A percentile compares a stretch with the other conserved stretches of the same genome.
phyloP scores from a whole-genome alignment of 345 rosid genomes.

The Eucalyptus tenuipes region DNA sequence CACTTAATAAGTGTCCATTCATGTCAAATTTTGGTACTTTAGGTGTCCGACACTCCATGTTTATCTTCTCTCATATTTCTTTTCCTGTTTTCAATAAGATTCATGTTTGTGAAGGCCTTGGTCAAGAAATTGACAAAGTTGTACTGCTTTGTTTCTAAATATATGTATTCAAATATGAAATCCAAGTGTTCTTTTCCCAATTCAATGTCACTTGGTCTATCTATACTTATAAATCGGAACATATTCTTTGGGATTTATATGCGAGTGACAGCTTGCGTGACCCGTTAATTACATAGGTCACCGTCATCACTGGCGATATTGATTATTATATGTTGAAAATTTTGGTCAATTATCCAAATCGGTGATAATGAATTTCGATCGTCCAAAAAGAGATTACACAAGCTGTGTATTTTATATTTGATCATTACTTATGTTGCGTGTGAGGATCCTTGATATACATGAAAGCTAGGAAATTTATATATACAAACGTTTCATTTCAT shows the following conservation, averaged over 20 bases:
- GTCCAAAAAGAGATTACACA: neutral
- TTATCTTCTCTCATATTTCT: neutral
- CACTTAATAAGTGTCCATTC: too few species aligned
- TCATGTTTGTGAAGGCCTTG: neutral
- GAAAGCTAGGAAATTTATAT: neutral
- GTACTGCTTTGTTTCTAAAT: neutral
- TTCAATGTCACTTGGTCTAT: neutral
- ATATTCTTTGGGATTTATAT: neutral
- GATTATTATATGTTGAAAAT: fast-evolving
- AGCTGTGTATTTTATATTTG: neutral
- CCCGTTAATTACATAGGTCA: fast-evolving
- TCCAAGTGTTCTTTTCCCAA: neutral
- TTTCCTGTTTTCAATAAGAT: neutral
- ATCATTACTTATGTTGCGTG: neutral
- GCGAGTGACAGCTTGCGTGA: neutral
- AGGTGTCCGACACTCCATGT: neutral
- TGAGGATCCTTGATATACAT: neutral
- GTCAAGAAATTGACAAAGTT: neutral
- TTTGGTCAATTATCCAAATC: neutral
- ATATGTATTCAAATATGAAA: neutral
- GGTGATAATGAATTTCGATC: fast-evolving
- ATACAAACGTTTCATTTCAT: neutral
- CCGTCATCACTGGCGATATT: fast-evolving
- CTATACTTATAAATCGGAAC: fast-evolving
- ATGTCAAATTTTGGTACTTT: too few species aligned